phyloP scores from a whole-genome alignment of 2,329 filamentous ascomycete genomes.

The Colletotrichum acutatum region DNA sequence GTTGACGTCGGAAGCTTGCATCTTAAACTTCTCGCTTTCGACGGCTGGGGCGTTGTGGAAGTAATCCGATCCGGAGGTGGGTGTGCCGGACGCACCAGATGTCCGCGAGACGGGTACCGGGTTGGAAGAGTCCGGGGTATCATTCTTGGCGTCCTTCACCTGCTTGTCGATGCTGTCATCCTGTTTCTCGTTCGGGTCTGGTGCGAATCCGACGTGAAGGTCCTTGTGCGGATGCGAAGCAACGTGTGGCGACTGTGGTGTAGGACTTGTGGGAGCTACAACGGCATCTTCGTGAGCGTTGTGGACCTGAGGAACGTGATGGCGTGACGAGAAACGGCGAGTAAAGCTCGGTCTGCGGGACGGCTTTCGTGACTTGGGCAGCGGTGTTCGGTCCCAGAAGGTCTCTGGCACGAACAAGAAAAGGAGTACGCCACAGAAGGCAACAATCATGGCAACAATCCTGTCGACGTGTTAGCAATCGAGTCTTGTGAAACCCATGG shows the following conservation, averaged over 20 bases:
- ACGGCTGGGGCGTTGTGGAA: conserved; percentile 45
- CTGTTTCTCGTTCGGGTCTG: conserved; percentile 10
- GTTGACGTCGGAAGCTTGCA: conserved; percentile 47
- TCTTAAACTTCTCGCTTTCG: conserved; percentile 53
- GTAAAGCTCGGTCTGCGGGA: conserved; percentile 58
- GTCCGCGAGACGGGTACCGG: not conserved
- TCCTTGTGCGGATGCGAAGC: conserved; percentile 40
- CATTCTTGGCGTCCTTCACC: conserved; percentile 3
- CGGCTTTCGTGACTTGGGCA: conserved; percentile 49
- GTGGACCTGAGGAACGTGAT: conserved; percentile 3
- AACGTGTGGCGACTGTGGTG: not conserved
- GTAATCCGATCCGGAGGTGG: conserved; percentile 37
- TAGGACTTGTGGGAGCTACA: not conserved
- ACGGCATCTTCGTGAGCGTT: not conserved
- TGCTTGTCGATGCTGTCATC: not conserved
- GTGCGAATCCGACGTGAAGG: conserved; percentile 47
- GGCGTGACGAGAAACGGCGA: conserved; percentile 56
- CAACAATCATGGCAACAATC: conserved; percentile 86
- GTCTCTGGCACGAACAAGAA: conserved; percentile 96
- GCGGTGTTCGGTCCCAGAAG: conserved; percentile 89
- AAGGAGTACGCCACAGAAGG: conserved; percentile 74
- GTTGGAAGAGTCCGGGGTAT: not conserved
- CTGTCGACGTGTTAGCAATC: conserved; percentile 52
- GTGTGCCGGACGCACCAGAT: conserved; percentile 32
- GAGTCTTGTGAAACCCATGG: too few species aligned